Conservation (phyloP, 2,329 filamentous ascomycete genomes). For the Aureobasidium sp. region DNA sequence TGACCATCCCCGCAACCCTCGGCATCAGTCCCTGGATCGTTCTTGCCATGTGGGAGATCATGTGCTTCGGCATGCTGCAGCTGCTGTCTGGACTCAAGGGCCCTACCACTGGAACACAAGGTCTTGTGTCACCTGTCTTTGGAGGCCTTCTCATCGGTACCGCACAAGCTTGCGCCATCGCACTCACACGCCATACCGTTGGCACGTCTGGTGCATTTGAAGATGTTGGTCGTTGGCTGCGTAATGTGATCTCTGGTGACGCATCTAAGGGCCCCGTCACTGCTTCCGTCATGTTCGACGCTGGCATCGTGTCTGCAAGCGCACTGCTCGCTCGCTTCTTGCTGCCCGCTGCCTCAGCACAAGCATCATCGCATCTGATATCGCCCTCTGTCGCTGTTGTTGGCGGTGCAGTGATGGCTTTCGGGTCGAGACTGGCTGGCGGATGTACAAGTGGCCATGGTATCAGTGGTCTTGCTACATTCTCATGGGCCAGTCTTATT, state of each 20-base stretch:
- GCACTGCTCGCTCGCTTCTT: slow-evolving; percentile 27
- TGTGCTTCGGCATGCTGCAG: slow-evolving; percentile 36
- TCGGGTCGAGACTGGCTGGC: slow-evolving; percentile 57
- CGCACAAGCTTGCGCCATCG: slow-evolving; percentile 51
- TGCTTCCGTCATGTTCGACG: slow-evolving; percentile 46
- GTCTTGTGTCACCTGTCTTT: slow-evolving; percentile 39
- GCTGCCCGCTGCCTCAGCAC: slow-evolving; percentile 11
- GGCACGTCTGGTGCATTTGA: slow-evolving; percentile 58
- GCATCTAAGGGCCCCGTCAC: slow-evolving; percentile 29
- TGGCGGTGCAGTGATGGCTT: slow-evolving; percentile 52
- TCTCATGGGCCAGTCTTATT: slow-evolving; percentile 56
- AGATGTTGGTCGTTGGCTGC: slow-evolving; percentile 51
- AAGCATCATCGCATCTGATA: slow-evolving; percentile 1
- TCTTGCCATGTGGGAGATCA: slow-evolving; percentile 39
- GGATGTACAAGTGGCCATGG: slow-evolving; percentile 65
- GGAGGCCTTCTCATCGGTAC: slow-evolving; percentile 54
- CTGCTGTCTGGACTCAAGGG: slow-evolving; percentile 28
- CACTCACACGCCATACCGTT: slow-evolving; percentile 48
- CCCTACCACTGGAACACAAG: neutral
- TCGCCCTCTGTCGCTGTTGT: slow-evolving; percentile 33
- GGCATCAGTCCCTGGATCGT: slow-evolving; percentile 30
- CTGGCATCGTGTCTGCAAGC: slow-evolving; percentile 46
- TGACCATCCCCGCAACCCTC: slow-evolving; percentile 1
- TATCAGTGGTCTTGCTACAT: slow-evolving; percentile 58
- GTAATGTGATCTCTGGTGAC: slow-evolving; percentile 29